phyloP scores from a whole-genome alignment of 2,329 filamentous ascomycete species.

The Calonectria pauciramosa region DNA sequence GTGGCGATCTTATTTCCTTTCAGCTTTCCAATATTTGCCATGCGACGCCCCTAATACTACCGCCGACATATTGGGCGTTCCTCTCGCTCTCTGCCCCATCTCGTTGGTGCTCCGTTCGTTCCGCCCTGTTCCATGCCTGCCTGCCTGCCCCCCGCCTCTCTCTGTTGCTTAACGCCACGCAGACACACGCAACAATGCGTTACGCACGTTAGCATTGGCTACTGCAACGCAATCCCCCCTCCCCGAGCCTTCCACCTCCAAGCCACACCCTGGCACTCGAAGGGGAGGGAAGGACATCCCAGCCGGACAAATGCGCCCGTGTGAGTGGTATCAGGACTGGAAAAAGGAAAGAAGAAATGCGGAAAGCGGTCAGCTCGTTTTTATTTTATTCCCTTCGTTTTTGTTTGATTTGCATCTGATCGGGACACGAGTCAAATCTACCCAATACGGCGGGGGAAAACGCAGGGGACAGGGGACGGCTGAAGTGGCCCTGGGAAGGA shows the following conservation, averaged over 20 bases:
- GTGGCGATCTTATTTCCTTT: background rate
- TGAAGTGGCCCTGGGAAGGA: background rate
- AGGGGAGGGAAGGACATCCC: background rate
- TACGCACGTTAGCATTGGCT: background rate
- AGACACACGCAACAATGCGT: conserved; percentile 10
- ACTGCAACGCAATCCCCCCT: conserved; percentile 5
- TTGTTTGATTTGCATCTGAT: background rate
- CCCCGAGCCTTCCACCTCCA: background rate
- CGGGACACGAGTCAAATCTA: background rate
- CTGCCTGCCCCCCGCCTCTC: no score
- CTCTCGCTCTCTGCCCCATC: background rate
- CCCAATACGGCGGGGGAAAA: background rate
- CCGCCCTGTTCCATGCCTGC: background rate
- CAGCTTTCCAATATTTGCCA: background rate
- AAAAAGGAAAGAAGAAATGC: background rate
- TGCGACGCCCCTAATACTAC: conserved; percentile 9
- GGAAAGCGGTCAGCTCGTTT: background rate
- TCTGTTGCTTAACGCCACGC: background rate
- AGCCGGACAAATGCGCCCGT: conserved; percentile 5
- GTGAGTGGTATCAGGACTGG: background rate
- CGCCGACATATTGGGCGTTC: conserved; percentile 5
- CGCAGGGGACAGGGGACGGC: background rate
- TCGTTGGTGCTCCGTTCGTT: background rate
- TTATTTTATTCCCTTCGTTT: background rate
- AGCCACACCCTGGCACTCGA: conserved; percentile 12